These are phyloP conservation scores for Penicillium aurantiogriseum DNA, from an alignment of 2,329 filamentous ascomycete species.

Conservation along the genomic window DNA sequence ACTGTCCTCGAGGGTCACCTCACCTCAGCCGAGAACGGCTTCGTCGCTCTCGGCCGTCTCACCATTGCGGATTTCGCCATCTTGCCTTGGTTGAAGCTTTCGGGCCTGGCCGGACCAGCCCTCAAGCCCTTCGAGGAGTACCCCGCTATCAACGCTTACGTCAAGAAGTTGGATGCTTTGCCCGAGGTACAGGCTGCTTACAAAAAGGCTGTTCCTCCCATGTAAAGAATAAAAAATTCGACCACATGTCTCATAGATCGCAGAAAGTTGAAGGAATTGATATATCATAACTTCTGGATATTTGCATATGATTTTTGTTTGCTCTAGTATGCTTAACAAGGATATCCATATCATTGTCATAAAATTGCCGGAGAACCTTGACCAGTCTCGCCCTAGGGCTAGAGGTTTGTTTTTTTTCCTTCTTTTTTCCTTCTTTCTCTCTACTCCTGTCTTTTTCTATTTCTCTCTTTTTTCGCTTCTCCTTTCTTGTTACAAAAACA, in stretches of 20 bases:
- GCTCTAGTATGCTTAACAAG: not conserved
- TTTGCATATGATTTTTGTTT: not conserved
- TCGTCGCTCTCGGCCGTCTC: slow-evolving; percentile 6
- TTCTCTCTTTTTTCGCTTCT: too few species aligned
- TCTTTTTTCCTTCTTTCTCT: too few species aligned
- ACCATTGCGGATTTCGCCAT: slow-evolving; percentile 13
- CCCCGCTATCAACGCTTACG: slow-evolving; percentile 1
- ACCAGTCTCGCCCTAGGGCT: too few species aligned
- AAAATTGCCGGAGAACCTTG: too few species aligned
- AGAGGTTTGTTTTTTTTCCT: too few species aligned
- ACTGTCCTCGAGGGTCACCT: slow-evolving; percentile 8
- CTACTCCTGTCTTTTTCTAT: too few species aligned
- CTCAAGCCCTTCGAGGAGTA: slow-evolving; percentile 5
- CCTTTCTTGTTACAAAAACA: too few species aligned
- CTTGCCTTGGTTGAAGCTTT: slow-evolving; percentile 7
- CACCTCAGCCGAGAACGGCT: slow-evolving; percentile 3
- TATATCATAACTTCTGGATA: not conserved
- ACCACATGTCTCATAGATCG: not conserved
- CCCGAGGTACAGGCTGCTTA: slow-evolving; percentile 2
- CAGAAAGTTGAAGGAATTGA: not conserved
- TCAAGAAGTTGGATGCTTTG: not conserved
- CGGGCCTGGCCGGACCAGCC: not conserved
- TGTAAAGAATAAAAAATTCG: not conserved
- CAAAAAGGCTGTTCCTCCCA: slow-evolving; percentile 2
- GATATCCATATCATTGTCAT: not conserved